Evolutionary conservation across 2,329 filamentous ascomycete species (phyloP).

Genomic region (Knufia petricola): DNA sequence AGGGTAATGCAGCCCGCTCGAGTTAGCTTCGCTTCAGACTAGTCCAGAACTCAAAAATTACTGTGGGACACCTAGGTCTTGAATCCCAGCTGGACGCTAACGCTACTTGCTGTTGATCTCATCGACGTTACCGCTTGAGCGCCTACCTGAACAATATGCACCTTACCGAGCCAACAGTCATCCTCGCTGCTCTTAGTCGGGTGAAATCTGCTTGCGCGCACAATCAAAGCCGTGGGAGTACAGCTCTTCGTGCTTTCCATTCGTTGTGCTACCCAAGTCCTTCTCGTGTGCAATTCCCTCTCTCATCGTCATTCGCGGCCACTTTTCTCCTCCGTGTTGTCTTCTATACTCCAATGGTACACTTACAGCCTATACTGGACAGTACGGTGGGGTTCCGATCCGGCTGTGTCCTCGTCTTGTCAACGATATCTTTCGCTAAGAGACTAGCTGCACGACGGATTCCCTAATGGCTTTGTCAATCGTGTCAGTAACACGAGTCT

Average conservation of each 20-base stretch:
- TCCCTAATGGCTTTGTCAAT: constrained; percentile 10
- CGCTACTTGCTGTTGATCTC: background rate
- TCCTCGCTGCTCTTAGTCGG: constrained; percentile 1
- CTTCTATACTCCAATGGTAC: background rate
- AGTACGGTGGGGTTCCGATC: background rate
- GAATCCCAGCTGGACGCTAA: constrained; percentile 4
- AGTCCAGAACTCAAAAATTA: background rate
- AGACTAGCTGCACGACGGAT: constrained; percentile 7
- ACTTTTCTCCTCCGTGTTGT: background rate
- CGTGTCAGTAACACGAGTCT: constrained; percentile 6
- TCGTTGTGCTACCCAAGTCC: constrained; percentile 6
- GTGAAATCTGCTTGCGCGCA: background rate
- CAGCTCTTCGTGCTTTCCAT: background rate
- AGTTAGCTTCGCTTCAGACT: background rate
- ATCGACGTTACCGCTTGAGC: background rate
- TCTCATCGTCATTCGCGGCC: constrained; percentile 4
- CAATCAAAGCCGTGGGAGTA: background rate
- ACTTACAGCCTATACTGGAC: background rate
- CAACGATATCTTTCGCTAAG: background rate
- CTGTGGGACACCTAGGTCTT: background rate
- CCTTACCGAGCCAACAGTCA: constrained; percentile 8
- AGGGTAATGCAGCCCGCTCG: background rate
- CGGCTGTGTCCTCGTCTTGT: constrained; percentile 1
- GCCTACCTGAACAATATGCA: constrained; percentile 10
- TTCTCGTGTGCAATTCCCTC: constrained; percentile 6